These are phyloP conservation scores for Ophiostoma australiae DNA, from an alignment of 2,329 filamentous ascomycete genomes.

Conservation along the genomic window DNA sequence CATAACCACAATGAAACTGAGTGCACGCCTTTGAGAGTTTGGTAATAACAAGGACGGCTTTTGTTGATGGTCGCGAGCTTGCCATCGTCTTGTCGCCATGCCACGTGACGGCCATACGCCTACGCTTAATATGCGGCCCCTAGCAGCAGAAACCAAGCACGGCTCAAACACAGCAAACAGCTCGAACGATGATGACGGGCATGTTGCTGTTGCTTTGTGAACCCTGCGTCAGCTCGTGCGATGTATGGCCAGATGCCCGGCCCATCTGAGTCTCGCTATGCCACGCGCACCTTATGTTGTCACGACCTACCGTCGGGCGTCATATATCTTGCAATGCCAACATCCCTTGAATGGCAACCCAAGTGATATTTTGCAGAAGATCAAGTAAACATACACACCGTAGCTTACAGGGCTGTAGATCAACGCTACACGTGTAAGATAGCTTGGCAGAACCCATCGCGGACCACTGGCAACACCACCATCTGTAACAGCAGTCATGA, in stretches of 20 bases:
- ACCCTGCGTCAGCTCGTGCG: background rate
- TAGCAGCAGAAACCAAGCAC: background rate
- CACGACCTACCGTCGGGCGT: too few species aligned
- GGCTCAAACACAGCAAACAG: background rate
- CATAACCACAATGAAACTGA: background rate
- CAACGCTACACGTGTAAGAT: background rate
- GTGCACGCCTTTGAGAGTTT: too few species aligned
- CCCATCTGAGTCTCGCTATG: background rate
- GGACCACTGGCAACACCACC: conserved; percentile 4
- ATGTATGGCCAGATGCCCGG: background rate
- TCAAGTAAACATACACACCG: background rate
- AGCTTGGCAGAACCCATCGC: conserved; percentile 5
- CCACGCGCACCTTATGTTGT: background rate
- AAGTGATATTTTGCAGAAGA: background rate
- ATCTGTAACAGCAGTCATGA: background rate
- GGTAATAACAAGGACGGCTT: background rate
- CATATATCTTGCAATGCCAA: too few species aligned
- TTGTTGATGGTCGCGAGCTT: background rate
- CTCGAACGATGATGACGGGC: background rate
- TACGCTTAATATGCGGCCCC: too few species aligned
- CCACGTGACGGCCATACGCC: too few species aligned
- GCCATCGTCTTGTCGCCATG: background rate
- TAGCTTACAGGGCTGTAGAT: background rate
- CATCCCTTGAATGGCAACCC: too few species aligned
- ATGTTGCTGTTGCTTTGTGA: background rate